A percentile compares a stretch with the other conserved stretches of the same genome.
phyloP scores from a whole-genome alignment of 2,329 filamentous ascomycete genomes.

The Aspergillus spinulosporus region DNA sequence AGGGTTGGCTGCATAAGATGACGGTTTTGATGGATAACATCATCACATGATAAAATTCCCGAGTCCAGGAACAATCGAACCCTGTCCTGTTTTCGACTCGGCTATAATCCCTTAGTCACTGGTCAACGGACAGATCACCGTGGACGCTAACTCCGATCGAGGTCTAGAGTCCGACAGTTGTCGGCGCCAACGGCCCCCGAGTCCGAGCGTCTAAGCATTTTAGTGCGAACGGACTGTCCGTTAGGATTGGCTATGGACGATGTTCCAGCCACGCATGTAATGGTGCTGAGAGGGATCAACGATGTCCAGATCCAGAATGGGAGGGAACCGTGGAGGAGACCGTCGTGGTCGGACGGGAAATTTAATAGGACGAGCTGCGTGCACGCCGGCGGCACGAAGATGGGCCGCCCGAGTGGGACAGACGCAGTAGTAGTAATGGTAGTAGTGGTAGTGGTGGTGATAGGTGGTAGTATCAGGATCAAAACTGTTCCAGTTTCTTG shows the following conservation, averaged over 20 bases:
- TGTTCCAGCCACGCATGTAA: not conserved
- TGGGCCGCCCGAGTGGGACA: conserved; percentile 7
- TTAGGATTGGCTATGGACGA: not conserved
- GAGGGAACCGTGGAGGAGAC: not conserved
- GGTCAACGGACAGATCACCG: not conserved
- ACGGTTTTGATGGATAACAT: conserved; percentile 6
- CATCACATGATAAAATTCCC: conserved; percentile 10
- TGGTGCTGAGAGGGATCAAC: not conserved
- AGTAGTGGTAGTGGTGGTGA: too few species aligned
- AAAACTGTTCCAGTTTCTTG: not conserved
- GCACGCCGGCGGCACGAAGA: not conserved
- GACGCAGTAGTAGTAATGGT: not conserved
- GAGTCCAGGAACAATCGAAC: not conserved
- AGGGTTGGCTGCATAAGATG: too few species aligned
- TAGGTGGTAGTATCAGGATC: not conserved
- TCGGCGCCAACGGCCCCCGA: not conserved
- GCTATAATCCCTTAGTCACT: not conserved
- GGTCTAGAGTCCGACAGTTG: conserved; percentile 6
- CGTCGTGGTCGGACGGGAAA: not conserved
- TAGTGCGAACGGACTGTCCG: not conserved
- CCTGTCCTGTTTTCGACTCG: not conserved
- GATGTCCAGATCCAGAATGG: not conserved
- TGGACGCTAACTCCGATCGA: not conserved
- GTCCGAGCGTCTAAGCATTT: conserved; percentile 9
- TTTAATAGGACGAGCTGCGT: not conserved